Evolutionary conservation across 176 grass and related monocot species (phyloP).

Genomic region (Dendrocalamus sinicus): DNA sequence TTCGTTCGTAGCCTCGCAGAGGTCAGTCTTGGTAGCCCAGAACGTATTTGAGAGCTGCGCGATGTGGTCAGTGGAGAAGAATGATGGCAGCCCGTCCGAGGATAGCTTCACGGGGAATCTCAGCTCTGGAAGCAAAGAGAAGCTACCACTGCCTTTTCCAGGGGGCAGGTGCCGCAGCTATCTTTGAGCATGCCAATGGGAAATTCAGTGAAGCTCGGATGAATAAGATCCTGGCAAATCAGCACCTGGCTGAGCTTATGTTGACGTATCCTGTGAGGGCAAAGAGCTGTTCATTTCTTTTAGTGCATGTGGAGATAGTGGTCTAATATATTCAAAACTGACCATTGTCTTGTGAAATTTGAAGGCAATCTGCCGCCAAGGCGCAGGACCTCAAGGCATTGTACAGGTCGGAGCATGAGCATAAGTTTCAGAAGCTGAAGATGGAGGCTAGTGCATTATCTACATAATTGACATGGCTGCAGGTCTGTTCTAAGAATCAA

Average conservation of each 20-base stretch:
- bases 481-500: background rate
- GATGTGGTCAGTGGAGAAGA: background rate
- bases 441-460: background rate
- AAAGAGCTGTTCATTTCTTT: background rate
- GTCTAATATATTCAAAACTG: background rate
- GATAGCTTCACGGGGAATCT: too few relatives aligned
- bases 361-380: background rate
- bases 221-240: background rate
- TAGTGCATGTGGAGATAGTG: background rate
- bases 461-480: background rate
- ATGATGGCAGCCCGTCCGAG: too few relatives aligned
- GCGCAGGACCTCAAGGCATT: background rate
- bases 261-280: background rate
- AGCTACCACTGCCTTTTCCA: background rate
- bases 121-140: background rate
- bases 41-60: background rate
- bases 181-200: background rate
- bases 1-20: too few relatives aligned
- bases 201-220: background rate
- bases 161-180: background rate
- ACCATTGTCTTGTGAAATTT: too few relatives aligned
- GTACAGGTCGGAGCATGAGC: background rate
- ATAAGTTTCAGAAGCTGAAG: background rate
- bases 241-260: background rate
- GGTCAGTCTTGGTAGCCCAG: too few relatives aligned